A percentile compares a stretch with the other conserved stretches of the same genome.
Conservation (phyloP, 345 rosid species). For the Orychophragmus violaceus region DNA sequence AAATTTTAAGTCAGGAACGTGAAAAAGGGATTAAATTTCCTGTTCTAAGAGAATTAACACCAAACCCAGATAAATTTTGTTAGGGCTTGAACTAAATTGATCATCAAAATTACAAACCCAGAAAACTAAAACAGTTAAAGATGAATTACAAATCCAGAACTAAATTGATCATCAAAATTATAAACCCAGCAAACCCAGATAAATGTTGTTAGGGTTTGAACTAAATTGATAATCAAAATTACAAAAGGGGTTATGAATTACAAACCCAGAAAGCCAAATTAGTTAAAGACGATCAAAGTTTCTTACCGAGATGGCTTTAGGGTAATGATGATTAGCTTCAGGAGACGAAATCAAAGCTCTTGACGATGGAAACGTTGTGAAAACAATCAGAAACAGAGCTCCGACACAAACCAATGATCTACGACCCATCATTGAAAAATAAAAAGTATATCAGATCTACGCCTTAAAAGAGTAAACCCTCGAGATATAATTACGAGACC, state of each 20-base stretch:
- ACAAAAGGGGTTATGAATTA: background rate
- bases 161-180: background rate
- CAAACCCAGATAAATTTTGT: no score
- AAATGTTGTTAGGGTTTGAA: background rate
- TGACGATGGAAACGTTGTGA: constrained; percentile 32
- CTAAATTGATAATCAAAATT: background rate
- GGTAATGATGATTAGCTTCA: constrained; percentile 37
- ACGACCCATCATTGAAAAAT: constrained; percentile 21
- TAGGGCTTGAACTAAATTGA: background rate
- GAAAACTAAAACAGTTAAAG: no score
- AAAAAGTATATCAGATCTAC: background rate
- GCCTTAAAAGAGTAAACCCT: background rate
- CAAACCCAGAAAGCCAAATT: background rate
- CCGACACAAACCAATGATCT: constrained; percentile 9
- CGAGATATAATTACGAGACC: background rate
- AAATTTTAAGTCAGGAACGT: background rate
- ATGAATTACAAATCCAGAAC: no score
- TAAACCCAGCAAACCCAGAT: background rate
- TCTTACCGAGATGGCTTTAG: constrained; percentile 77
- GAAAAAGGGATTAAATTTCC: background rate
- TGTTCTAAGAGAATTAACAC: background rate
- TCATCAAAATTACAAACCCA: background rate
- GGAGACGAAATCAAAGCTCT: constrained; percentile 40
- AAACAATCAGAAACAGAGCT: constrained; percentile 34
- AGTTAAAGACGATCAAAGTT: background rate